These are phyloP conservation scores for Candida incommunis DNA, from an alignment of 805 yeast species.

Conservation along the genomic window DNA sequence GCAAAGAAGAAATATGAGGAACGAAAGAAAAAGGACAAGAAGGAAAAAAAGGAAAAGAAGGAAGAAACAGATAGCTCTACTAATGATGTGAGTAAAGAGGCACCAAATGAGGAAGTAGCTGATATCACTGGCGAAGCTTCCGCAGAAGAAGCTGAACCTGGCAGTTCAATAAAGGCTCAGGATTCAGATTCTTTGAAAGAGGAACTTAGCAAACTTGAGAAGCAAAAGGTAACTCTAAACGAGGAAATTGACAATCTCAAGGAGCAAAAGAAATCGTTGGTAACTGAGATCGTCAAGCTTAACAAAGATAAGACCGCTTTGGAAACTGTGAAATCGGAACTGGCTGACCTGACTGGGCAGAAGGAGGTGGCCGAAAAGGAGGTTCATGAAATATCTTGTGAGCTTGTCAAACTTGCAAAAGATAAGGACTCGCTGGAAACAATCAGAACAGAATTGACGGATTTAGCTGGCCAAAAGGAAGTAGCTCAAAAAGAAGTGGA, in stretches of 20 bases:
- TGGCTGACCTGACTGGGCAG: constrained; percentile 6
- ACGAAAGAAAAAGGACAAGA: constrained; percentile 41
- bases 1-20: constrained; percentile 64
- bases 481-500: too few relatives aligned
- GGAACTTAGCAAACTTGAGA: not conserved
- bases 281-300: not conserved
- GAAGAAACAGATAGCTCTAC: not conserved
- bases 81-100: not conserved
- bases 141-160: too few relatives aligned
- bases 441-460: too few relatives aligned
- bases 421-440: too few relatives aligned
- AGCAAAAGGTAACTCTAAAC: not conserved
- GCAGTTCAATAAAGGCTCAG: too few relatives aligned
- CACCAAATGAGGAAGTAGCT: too few relatives aligned
- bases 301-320: not conserved
- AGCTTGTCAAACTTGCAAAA: constrained; percentile 5
- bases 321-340: constrained; percentile 2
- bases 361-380: constrained; percentile 6
- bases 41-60: constrained; percentile 20
- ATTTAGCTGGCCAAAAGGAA: too few relatives aligned
- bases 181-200: not conserved
- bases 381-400: constrained; percentile 6
- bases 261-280: not conserved
- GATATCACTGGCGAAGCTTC: too few relatives aligned
- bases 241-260: not conserved